Base-by-base conservation (phyloP, 257 asterid species). In the Ballota nigra region DNA sequence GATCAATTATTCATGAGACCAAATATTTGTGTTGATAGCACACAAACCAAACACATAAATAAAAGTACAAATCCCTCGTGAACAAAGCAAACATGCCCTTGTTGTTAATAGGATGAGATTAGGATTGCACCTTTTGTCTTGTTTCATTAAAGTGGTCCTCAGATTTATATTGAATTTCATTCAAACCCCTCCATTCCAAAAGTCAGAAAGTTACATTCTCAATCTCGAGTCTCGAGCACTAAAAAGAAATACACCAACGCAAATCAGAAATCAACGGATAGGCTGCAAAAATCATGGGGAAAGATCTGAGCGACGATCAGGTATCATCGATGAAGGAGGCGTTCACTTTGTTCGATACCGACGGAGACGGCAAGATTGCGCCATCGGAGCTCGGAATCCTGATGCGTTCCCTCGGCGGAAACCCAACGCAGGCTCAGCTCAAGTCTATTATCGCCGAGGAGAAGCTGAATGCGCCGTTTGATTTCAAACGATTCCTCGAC, bases 331-430 rank as follows among this genome's bases (percentile, higher is more conserved):
- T 89, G 98, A 89, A 85, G 74, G 98, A 92, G 63, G 98, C 98
- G 0, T 92, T 92, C 88, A 88, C 96, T 47, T 85, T 92, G 34
- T 92, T 92, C 84, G 98, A 92, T 78, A 86, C 96, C 69, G 96
- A 92, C 78, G 96, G 96, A 4, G 96, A 89, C 72, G 98, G 96
- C 69, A 92, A 89, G 88, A 92, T 92, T 71, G 87, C 95, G 3
- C 96, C 98, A 23, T 86, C 96, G 67, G 98, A 92, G 78, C 84
- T 92, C 52, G 97, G 98, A 49, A 88, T 92, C 78, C 86, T 92
- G 57, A 92, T 92, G 98, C 96, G 98, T 13, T 92, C 98, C 0
- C 80, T 92, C 59, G 98, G 98, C 64, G 96, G 98, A 36, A 92
- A 92, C 81, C 98, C 98, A n/a, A 92, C 98, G 72, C 96, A 92